These are phyloP conservation scores for Penicillium sp. DNA, from an alignment of 2,329 filamentous ascomycete genomes.

Conservation along the genomic window DNA sequence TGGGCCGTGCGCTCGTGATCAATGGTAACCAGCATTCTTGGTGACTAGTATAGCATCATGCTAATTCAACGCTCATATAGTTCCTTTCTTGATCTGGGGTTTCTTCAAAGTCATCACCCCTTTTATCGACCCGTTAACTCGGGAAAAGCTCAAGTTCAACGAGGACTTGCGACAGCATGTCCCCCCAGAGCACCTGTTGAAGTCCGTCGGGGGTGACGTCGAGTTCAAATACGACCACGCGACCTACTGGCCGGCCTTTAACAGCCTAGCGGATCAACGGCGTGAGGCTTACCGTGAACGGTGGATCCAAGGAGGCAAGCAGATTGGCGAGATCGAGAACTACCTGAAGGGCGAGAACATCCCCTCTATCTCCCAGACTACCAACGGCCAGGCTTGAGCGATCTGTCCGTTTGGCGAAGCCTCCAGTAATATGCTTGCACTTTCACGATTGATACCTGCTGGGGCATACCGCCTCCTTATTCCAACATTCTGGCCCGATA, in stretches of 20 bases:
- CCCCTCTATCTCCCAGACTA: conserved; percentile 40
- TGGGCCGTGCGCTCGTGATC: conserved; percentile 86
- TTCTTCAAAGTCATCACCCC: conserved; percentile 97
- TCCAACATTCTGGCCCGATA: conserved; percentile 7
- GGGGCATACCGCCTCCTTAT: background rate
- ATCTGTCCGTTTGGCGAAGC: background rate
- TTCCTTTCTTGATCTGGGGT: conserved; percentile 86
- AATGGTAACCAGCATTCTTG: conserved; percentile 67
- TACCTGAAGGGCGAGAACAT: conserved; percentile 75
- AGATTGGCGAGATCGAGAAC: conserved; percentile 82
- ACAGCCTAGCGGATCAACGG: conserved; percentile 69
- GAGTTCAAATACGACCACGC: conserved; percentile 91
- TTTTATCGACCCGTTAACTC: conserved; percentile 93
- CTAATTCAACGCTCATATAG: conserved; percentile 47
- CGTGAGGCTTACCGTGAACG: conserved; percentile 66
- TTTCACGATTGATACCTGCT: background rate
- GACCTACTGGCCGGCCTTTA: conserved; percentile 85
- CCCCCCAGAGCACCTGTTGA: conserved; percentile 80
- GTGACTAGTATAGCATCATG: background rate
- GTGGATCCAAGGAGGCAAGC: conserved; percentile 80
- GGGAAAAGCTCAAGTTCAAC: conserved; percentile 97
- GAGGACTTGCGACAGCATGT: conserved; percentile 85
- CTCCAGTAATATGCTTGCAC: background rate
- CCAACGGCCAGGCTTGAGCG: conserved; percentile 8
- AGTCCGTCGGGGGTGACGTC: conserved; percentile 75